Base-by-base conservation (phyloP, 1,284 basidiomycete genomes). In the Singerocomus inundabilis region DNA sequence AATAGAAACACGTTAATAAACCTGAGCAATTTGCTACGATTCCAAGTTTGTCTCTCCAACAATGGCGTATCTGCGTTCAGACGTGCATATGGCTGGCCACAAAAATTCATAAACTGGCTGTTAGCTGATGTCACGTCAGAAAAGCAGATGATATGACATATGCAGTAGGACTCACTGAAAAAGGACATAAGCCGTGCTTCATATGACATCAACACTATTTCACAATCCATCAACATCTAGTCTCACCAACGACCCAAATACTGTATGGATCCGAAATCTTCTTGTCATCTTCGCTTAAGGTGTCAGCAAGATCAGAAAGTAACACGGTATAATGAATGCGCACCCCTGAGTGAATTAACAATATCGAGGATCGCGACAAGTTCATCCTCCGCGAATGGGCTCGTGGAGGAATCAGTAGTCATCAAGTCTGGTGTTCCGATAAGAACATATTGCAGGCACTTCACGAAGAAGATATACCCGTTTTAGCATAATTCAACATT, bases 201-300 rank as follows among this genome's bases (percentile, higher is more conserved):
- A 21, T 5, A 35, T 16, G 11, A 26, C n/a, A 25, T 55, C 21
- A 57, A 18, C 7, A 34, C 13, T n/a, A 26, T 13, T 25, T 5
- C 11, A 24, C 24, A 16, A 21, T 0, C 7, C 4, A 16, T 44
- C 1, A 3, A 36, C 5, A 9, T 6, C 1, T 18, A 18, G n/a
- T 38, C 47, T 2, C 39, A 61, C 57, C 57, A 35, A 61, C 36
- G 15, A 53, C 29, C 54, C 57, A 61, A 13, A 61, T 35, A 37
- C 16, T 53, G 26, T 48, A 46, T 13, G 45, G 38, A 35, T 54
- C 33, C 1, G 32, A 30, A 21, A 37, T 53, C 5, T 34, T 26
- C 7, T 32, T n/a, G 16, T 46, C 43, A 25, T 30, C 57, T 57
- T 32, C 3, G 11, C 13, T 16, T 8, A 26, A 25, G 10, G 6